phyloP scores from a whole-genome alignment of 176 grass and related monocot genomes.

The Rhynchospora tenuis region DNA sequence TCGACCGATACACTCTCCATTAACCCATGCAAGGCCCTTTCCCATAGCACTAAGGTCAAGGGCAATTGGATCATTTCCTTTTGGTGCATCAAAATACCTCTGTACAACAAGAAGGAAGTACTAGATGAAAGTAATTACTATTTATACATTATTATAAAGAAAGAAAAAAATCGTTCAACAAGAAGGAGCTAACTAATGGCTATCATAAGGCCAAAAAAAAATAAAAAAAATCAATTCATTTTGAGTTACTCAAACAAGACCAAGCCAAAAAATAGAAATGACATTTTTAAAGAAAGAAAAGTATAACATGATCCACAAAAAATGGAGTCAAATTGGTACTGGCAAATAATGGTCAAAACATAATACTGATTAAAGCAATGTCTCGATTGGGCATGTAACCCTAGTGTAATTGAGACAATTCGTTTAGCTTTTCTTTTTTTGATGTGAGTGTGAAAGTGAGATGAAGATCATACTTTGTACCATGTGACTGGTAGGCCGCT shows the following conservation, averaged over 20 bases:
- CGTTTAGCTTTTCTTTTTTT: neutral
- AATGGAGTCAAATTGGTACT: neutral
- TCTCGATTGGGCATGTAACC: neutral
- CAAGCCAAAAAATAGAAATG: neutral
- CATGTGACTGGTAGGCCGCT: constrained; percentile 35
- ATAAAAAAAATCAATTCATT: neutral
- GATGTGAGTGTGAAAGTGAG: neutral
- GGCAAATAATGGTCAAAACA: neutral
- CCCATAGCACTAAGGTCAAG: constrained; percentile 65
- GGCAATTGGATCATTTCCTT: constrained; percentile 45
- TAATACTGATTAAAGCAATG: neutral
- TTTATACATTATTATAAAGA: neutral
- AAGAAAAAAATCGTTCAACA: neutral
- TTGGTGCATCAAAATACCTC: constrained; percentile 54
- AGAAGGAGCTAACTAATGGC: neutral
- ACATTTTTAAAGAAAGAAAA: neutral
- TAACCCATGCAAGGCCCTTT: constrained; percentile 64
- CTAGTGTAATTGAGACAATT: neutral
- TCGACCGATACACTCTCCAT: constrained; percentile 55
- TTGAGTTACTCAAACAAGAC: neutral
- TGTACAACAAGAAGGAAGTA: neutral
- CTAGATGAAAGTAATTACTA: neutral
- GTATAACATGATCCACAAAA: neutral
- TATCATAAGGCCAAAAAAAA: neutral
- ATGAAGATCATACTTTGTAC: constrained; percentile 42